Percentiles rank a stretch among this genome's conserved stretches.
phyloP scores from a whole-genome alignment of 2,329 filamentous ascomycete species.

The Botryotinia convoluta region DNA sequence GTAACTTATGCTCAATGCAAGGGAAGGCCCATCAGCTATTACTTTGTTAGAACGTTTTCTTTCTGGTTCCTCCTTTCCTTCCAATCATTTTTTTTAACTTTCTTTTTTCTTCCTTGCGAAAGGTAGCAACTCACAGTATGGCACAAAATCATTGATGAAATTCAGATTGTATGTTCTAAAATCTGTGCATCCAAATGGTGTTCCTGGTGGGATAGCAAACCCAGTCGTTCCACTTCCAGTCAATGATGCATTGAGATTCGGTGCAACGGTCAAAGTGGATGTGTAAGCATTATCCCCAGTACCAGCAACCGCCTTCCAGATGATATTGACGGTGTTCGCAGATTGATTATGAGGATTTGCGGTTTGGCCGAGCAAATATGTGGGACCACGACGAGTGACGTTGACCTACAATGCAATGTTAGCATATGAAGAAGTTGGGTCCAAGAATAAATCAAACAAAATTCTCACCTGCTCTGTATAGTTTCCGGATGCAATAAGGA shows the following conservation, averaged over 20 bases:
- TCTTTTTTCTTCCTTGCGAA: not conserved
- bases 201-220: slow-evolving; percentile 56
- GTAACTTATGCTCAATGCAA: slow-evolving; percentile 59
- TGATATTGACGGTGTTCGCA: slow-evolving; percentile 52
- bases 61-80: not conserved
- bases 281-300: slow-evolving; percentile 61
- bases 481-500: slow-evolving; percentile 58
- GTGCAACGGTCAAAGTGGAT: slow-evolving; percentile 59
- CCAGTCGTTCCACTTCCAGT: slow-evolving; percentile 63
- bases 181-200: slow-evolving; percentile 60
- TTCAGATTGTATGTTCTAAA: slow-evolving; percentile 68
- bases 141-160: slow-evolving; percentile 58
- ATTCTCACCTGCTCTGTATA: slow-evolving; percentile 50
- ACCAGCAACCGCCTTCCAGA: slow-evolving; percentile 55
- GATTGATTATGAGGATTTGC: slow-evolving; percentile 28
- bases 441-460: not conserved
- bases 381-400: slow-evolving; percentile 57
- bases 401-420: slow-evolving; percentile 54
- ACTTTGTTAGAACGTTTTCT: not conserved
- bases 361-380: slow-evolving; percentile 58
- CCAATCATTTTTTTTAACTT: not conserved
- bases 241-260: slow-evolving; percentile 59
- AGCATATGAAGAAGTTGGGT: not conserved
- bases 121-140: slow-evolving; percentile 33
- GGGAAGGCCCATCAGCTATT: slow-evolving; percentile 48